These are phyloP conservation scores for Epichloe festucae DNA, from an alignment of 2,329 filamentous ascomycete species.

Conservation along the genomic window DNA sequence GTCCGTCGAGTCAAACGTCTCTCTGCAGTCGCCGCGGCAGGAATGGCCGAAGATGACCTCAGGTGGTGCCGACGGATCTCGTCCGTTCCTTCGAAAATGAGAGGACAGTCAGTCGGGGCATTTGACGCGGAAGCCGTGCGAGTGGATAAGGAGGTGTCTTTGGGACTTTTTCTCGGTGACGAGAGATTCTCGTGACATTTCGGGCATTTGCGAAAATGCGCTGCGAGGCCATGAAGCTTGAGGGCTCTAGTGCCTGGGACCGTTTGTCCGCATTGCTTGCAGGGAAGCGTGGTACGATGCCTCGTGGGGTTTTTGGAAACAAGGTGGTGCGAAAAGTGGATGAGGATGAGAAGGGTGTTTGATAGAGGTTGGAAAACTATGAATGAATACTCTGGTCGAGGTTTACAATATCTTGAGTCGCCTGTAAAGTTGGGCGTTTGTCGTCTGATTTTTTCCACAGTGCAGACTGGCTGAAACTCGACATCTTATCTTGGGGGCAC, in stretches of 20 bases:
- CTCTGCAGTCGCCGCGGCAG: background rate
- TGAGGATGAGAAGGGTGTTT: no score
- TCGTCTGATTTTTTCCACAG: no score
- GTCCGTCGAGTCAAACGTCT: background rate
- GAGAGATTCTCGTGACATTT: background rate
- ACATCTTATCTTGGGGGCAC: no score
- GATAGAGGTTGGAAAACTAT: no score
- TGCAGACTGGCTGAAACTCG: no score
- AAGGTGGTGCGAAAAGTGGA: no score
- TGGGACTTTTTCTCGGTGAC: background rate
- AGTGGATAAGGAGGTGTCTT: background rate
- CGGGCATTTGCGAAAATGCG: background rate
- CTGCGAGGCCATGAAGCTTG: background rate
- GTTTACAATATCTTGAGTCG: no score
- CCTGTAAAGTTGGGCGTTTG: no score
- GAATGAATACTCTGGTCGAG: no score
- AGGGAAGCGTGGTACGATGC: background rate
- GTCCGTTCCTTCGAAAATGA: background rate
- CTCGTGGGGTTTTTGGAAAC: no score
- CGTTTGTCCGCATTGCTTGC: background rate
- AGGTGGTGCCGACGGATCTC: background rate
- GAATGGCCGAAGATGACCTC: background rate
- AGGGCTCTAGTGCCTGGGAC: background rate
- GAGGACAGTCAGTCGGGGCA: background rate
- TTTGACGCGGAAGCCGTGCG: background rate